Base-by-base conservation (phyloP, 208 protist species). In the Acanthamoeba sp. region DNA sequence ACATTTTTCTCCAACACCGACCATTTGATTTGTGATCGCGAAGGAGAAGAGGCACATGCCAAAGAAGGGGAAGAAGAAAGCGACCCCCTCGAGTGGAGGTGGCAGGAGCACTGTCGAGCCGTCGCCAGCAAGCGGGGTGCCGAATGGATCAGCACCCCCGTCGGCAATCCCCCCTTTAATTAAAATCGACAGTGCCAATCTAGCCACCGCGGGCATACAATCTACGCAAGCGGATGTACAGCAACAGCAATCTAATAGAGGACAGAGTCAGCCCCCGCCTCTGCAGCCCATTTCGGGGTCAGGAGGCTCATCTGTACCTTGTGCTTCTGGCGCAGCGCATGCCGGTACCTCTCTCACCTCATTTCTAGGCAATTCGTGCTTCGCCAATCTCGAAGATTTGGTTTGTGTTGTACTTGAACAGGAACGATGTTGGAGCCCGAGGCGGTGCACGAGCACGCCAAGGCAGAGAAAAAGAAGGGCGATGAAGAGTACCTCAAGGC, bases 371-470 rank as follows among this genome's bases (percentile, higher is more conserved):
- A 5, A n/a, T 64, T 64, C 45, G 45, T 12, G 4, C 57, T 64
- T 64, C 4, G 18, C 24, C 7, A 29, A 27, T n/a, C 18, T 64
- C 52, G 18, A 59, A 24, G 52, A 24, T 12, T 16, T 59, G 10
- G 24, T 59, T 50, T 69, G 29, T 34, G 7, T 55, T 55, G 48
- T 57, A 22, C 18, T 57, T 57, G 18, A 14, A 24, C 50, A 42
- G 69, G 69, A 10, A 22, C 69, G 45, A 87, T 87, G 45, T 24
- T 87, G 27, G 48, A 87, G 34, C 40, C 40, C 27, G 48, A 87
- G 36, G 85, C 85, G 16, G 85, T 91, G 16, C 85, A 91, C 57
- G 85, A 91, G 36, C 85, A 91, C 22, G 85, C 85, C 85, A 91
- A 91, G n/a, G 38, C 34, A 7, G 85, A 91, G 38, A 91, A 91